Evolutionary conservation across 106 monocot species (phyloP).

Genomic region (Dendrobium officinale): DNA sequence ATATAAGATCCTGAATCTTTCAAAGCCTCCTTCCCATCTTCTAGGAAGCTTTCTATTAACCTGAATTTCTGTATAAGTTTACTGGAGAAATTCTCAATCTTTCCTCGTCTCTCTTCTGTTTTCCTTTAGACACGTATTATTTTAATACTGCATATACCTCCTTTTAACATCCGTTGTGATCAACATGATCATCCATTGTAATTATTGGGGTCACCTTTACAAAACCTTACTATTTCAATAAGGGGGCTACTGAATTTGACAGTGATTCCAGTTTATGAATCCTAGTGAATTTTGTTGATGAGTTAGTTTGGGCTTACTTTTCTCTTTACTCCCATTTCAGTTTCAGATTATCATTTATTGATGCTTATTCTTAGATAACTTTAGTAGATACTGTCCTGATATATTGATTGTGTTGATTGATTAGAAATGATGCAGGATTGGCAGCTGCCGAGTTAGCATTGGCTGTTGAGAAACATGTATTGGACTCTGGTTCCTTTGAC

Average conservation of each 20-base stretch:
- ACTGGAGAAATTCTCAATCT: neutral
- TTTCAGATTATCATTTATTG: neutral
- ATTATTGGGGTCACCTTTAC: neutral
- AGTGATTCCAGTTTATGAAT: neutral
- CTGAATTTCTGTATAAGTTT: neutral
- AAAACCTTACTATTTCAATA: neutral
- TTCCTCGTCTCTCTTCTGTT: neutral
- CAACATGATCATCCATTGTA: neutral
- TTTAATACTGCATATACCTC: neutral
- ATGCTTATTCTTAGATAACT: neutral
- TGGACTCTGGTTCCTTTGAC: constrained; percentile 85
- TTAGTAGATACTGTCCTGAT: constrained; percentile 4
- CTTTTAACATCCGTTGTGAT: neutral
- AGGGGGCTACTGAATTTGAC: neutral
- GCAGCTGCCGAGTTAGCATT: constrained; percentile 93
- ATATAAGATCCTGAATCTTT: neutral
- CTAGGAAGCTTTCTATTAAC: neutral
- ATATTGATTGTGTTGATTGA: constrained; percentile 1
- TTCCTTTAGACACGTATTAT: neutral
- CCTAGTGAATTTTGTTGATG: neutral
- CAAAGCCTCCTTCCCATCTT: neutral
- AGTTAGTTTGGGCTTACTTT: neutral
- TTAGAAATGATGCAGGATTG: constrained; percentile 96
- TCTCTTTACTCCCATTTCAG: neutral
- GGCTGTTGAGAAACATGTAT: constrained; percentile 88